Evolutionary conservation across 2,329 filamentous ascomycete genomes (phyloP).

Genomic region (Talaromyces sp.): DNA sequence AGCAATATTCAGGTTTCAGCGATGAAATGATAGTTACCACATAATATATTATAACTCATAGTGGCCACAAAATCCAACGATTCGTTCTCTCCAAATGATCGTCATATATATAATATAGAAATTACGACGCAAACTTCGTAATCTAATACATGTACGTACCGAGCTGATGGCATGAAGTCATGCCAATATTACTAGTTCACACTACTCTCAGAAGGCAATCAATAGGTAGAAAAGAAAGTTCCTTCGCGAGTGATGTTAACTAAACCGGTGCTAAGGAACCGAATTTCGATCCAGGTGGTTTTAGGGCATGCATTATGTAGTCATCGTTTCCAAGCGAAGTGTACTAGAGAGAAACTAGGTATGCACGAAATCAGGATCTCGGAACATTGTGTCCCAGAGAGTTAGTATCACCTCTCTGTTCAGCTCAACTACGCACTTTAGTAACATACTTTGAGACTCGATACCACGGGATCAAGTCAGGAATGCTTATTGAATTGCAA

Average conservation of each 20-base stretch:
- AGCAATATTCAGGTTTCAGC: not conserved
- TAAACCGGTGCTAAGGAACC: not conserved
- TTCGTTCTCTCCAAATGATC: not conserved
- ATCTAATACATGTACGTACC: not conserved
- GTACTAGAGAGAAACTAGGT: not conserved
- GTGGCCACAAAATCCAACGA: not conserved
- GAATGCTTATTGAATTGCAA: not conserved
- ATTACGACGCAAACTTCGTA: not conserved
- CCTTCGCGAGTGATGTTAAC: not conserved
- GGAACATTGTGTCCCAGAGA: not conserved
- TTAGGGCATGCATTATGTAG: not conserved
- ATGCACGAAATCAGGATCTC: constrained; percentile 3
- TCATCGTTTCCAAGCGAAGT: not conserved
- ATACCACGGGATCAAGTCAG: not conserved
- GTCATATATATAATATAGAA: not conserved
- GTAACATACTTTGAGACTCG: not conserved
- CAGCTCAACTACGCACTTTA: not conserved
- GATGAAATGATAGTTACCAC: not conserved
- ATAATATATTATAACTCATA: not conserved
- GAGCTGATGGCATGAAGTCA: not conserved
- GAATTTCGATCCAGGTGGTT: not conserved
- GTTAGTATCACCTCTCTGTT: not conserved
- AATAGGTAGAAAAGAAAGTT: not conserved
- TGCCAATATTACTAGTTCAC: not conserved
- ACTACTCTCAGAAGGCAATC: not conserved